phyloP scores from a whole-genome alignment of 257 asterid species.

The Solanum paucissectum region DNA sequence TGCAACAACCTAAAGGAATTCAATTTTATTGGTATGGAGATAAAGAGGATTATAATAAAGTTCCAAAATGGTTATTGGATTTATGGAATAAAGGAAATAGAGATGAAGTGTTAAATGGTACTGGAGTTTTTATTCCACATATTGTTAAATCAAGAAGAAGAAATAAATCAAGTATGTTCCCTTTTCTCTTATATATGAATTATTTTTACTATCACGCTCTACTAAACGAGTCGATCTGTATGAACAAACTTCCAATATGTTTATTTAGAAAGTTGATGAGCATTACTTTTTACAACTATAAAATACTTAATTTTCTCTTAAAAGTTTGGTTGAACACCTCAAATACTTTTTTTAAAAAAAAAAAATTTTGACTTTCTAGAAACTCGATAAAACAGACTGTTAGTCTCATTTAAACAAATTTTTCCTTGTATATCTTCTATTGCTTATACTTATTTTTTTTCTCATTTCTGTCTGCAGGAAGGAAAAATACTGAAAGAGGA shows the following conservation, averaged over 20 bases:
- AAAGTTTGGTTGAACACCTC: background rate
- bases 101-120: constrained; percentile 24
- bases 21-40: constrained; percentile 43
- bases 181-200: background rate
- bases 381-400: background rate
- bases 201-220: too few relatives aligned
- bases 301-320: background rate
- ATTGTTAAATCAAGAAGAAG: constrained; percentile 26
- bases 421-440: background rate
- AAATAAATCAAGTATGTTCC: constrained; percentile 37
- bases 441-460: background rate
- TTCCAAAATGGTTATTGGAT: constrained; percentile 43
- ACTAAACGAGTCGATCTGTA: too few relatives aligned
- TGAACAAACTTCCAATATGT: background rate
- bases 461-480: constrained; percentile 22
- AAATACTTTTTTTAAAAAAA: too few relatives aligned
- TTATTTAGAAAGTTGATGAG: background rate
- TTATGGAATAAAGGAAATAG: constrained; percentile 48
- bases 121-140: constrained; percentile 89
- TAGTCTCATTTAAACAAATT: background rate
- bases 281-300: background rate
- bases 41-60: constrained; percentile 12
- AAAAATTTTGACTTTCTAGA: background rate
- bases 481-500: constrained; percentile 31
- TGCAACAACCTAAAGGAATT: constrained; percentile 7